These are phyloP conservation scores for Rhodotorula babjevae DNA, from an alignment of 768 basidiomycete species.

Conservation along the genomic window DNA sequence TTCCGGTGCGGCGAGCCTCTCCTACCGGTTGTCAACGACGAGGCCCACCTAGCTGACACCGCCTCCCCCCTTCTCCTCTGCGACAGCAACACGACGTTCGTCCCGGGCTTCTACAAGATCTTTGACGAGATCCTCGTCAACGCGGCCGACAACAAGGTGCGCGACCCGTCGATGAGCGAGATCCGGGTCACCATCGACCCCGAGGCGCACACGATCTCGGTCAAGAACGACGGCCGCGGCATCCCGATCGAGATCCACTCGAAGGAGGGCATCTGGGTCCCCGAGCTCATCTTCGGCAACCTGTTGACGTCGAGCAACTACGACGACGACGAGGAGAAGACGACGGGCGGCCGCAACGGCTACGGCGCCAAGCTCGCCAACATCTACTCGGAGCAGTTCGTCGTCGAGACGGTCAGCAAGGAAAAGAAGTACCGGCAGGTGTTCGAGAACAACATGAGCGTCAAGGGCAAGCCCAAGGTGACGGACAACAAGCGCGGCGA, in stretches of 20 bases:
- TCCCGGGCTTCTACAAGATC: conserved; percentile 98
- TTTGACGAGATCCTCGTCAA: conserved; percentile 99
- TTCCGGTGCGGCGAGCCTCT: conserved; percentile 55
- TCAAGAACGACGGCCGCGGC: conserved; percentile 90
- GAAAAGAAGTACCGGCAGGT: conserved; percentile 93
- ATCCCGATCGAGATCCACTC: conserved; percentile 96
- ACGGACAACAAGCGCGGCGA: conserved; percentile 76
- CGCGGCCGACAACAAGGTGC: conserved; percentile 98
- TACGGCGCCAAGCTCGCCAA: conserved; percentile 98
- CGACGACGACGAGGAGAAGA: conserved; percentile 97
- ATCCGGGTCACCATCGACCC: conserved; percentile 82
- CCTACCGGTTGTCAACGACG: no score
- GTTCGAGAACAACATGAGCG: conserved; percentile 89
- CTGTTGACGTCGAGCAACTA: conserved; percentile 92
- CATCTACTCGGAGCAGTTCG: conserved; percentile 95
- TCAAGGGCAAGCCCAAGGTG: conserved; percentile 82
- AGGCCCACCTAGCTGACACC: background rate
- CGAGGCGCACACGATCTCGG: conserved; percentile 78
- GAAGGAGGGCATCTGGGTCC: conserved; percentile 88
- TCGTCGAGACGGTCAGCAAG: conserved; percentile 82
- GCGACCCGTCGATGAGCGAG: conserved; percentile 83
- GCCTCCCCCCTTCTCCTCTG: background rate
- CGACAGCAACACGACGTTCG: conserved; percentile 61
- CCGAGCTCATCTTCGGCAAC: conserved; percentile 94
- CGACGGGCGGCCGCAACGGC: conserved; percentile 96